These are phyloP conservation scores for Leishmania guyanensis DNA, from an alignment of 208 protist species.

Conservation along the genomic window DNA sequence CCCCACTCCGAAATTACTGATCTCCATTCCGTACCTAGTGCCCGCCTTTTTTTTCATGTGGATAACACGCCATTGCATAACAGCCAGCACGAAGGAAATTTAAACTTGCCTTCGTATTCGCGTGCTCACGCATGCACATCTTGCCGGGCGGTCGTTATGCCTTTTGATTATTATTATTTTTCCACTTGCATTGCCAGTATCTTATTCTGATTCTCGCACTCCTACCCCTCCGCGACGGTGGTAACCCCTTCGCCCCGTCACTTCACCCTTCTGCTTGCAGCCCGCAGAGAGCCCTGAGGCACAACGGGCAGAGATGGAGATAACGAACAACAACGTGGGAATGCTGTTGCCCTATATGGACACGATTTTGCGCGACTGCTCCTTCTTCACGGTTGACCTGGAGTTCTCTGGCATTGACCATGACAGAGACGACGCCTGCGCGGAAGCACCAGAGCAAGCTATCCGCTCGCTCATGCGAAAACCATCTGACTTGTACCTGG, in stretches of 20 bases:
- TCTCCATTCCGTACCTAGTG: neutral
- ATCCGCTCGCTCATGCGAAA: conserved; percentile 25
- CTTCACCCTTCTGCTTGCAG: neutral
- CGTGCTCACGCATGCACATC: neutral
- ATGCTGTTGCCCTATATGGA: conserved; percentile 26
- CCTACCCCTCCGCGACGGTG: neutral
- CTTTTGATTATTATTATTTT: neutral
- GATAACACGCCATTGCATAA: neutral
- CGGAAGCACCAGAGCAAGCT: conserved; percentile 4
- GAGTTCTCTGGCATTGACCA: conserved; percentile 72
- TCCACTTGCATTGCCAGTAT: neutral
- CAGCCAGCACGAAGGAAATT: neutral
- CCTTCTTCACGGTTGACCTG: conserved; percentile 57
- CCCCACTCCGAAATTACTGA: neutral
- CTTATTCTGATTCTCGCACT: neutral
- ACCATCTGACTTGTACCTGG: conserved; percentile 38
- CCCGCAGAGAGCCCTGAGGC: neutral
- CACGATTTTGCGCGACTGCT: conserved; percentile 31
- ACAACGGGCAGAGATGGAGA: conserved; percentile 29
- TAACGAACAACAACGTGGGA: conserved; percentile 39
- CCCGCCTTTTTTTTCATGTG: neutral
- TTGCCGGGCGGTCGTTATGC: neutral
- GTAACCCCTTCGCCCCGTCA: neutral
- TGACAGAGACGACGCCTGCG: neutral
- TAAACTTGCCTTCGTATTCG: neutral